Base-by-base conservation (phyloP, 805 yeast genomes). In the Lipomyces starkeyi region DNA sequence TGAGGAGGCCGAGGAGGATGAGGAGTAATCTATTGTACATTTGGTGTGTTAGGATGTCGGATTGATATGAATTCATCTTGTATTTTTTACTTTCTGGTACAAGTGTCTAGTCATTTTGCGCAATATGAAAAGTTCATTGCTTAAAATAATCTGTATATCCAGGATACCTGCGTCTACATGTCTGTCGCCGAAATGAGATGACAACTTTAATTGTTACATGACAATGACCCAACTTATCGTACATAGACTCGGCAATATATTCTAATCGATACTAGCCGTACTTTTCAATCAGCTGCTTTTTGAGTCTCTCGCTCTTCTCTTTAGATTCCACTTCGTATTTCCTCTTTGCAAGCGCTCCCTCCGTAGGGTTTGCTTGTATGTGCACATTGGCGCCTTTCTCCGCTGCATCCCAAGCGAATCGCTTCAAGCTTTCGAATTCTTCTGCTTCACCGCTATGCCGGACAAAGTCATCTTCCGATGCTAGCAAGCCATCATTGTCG, bases 1-100 rank as follows among this genome's bases (percentile, higher is more conserved):
- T 71, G 97, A 84, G 77, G 97, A 85, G 76, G 93, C 85, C 78
- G 88, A 84, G 76, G 74, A 73, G 53, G 75, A 73, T 59, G 71
- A 72, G 70, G 71, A 72, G 70, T 68, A 62, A 65, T 62, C 43
- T 17, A 43, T 43, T 53, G 59, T 58, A 54, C 64, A 43, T 58
- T 52, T 32, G 40, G 65, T 27, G n/a, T 59, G n/a, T 11, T 20
- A 37, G 35, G 40, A 22, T 32, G 40, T 34, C 1, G 40, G 35
- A 32, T 40, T 32, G 40, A 27, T 11, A 43, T 43, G 34, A 25
- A 14, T 25, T 35, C 57, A 37, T 59, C 35, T 59, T 59, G 56
- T 59, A 43, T 40, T 20, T 35, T 40, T 59, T 59, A 34, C 40
- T 59, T 47, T 2, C 27, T 53, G 37, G 27, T 32, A 59, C 27